Evolutionary conservation across 2,329 filamentous ascomycete genomes (phyloP).

Genomic region (Epichloe bromicola): DNA sequence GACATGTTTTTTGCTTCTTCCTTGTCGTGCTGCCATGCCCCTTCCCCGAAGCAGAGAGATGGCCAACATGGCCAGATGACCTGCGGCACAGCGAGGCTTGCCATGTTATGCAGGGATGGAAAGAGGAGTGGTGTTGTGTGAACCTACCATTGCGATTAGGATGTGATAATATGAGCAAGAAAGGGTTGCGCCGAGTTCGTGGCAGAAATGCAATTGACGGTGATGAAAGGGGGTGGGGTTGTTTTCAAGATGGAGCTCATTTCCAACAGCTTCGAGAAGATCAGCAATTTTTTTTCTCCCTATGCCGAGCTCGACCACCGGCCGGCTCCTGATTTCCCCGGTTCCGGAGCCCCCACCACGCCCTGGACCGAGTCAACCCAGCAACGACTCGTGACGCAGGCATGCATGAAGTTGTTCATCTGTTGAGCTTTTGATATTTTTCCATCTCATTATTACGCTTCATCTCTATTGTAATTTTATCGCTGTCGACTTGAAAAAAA

Average conservation of each 20-base stretch:
- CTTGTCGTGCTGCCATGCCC: background rate
- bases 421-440: background rate
- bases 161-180: background rate
- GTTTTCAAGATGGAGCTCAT: conserved; percentile 16
- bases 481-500: background rate
- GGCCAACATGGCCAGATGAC: background rate
- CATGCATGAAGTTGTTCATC: too few species aligned
- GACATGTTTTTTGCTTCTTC: too few species aligned
- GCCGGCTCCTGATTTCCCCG: conserved; percentile 21
- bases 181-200: background rate
- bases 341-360: conserved; percentile 13
- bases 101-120: background rate
- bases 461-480: background rate
- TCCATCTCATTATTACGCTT: background rate
- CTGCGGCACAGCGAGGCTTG: background rate
- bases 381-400: background rate
- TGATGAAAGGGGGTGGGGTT: background rate
- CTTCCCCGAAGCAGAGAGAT: too few species aligned
- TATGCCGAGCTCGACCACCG: conserved; percentile 7
- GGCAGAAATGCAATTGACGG: background rate
- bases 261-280: conserved; percentile 30
- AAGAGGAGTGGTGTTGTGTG: background rate
- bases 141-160: conserved; percentile 18
- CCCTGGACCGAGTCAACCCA: background rate
- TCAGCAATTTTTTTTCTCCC: conserved; percentile 23